Evolutionary conservation across 805 yeast species (phyloP).

Genomic region (Candida fluviatilis): DNA sequence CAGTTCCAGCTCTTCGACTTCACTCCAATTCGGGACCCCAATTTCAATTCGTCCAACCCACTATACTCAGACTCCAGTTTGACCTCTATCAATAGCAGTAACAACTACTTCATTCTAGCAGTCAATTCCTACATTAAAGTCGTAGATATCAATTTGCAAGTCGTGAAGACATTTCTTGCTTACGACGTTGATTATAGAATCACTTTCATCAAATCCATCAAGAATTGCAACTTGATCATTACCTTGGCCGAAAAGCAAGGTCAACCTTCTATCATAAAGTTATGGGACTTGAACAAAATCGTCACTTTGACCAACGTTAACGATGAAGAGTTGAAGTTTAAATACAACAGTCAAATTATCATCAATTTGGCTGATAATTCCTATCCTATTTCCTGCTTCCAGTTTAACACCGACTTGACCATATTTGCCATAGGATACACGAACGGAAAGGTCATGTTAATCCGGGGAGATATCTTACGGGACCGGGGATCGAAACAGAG

Average conservation of each 20-base stretch:
- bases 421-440: constrained; percentile 75
- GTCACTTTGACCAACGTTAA: constrained; percentile 15
- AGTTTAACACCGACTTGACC: constrained; percentile 50
- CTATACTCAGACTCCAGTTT: constrained; percentile 77
- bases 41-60: constrained; percentile 53
- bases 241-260: constrained; percentile 77
- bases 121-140: constrained; percentile 53
- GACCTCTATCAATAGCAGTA: constrained; percentile 58
- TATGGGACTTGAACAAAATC: constrained; percentile 68
- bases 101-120: constrained; percentile 54
- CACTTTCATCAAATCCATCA: constrained; percentile 49
- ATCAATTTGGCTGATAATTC: constrained; percentile 72
- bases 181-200: constrained; percentile 64
- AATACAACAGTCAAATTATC: constrained; percentile 57
- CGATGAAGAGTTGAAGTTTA: constrained; percentile 21
- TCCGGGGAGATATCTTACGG: constrained; percentile 82
- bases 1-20: constrained; percentile 85
- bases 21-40: constrained; percentile 82
- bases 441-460: constrained; percentile 75
- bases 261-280: constrained; percentile 57
- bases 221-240: constrained; percentile 50
- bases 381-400: constrained; percentile 70
- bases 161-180: constrained; percentile 52
- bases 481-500: constrained; percentile 92
- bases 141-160: constrained; percentile 45